Evolutionary conservation across 1,284 basidiomycete species (phyloP), one percentile per base, ranked within the genome.

Genomic region (Violaceomyces palustris): DNA sequence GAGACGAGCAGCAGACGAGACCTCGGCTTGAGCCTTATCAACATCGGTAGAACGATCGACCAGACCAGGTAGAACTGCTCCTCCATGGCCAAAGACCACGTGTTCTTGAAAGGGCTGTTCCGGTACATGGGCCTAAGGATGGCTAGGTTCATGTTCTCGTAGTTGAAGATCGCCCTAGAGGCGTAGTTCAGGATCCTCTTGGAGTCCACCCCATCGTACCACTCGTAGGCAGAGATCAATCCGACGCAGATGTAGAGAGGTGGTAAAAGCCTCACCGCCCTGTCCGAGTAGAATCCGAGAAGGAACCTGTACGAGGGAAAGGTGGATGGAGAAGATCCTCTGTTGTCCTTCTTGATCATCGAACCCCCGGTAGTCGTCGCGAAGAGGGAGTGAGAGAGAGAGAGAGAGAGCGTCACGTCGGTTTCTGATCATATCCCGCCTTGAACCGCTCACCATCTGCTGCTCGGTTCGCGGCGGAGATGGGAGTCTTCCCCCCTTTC

Each of bases 61-160:
- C 54, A 57, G 32, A 57, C 47, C 22, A 57, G 48, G 33, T 57
- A 57, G 31, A 57, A 57, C 44, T 57, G 54, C 27, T 57, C 50
- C 25, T 57, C 54, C 12, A 57, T 50, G 5, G 54, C 54, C 3
- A 57, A 37, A 27, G 54, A 52, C 54, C 54, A 57, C 1, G 50
- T 53, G 43, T 57, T 44, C 29, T 45, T 42, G 35, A 36, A 52
- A 15, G 53, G 19, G 27, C 51, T 46, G 5, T 45, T n/a, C n/a
- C n/a, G 46, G 21, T 28, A 42, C 51, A 54, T 54, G 21, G 45
- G 45, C 12, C 51, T n/a, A n/a, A n/a, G n/a, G n/a, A n/a, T n/a
- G n/a, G n/a, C n/a, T n/a, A n/a, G n/a, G n/a, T 21, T 35, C 4
- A 24, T 35, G 10, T 23, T 6, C 4, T n/a, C 34, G 18, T 24